phyloP scores from a whole-genome alignment of 306 rosid genomes.

The Quercus bicolor region DNA sequence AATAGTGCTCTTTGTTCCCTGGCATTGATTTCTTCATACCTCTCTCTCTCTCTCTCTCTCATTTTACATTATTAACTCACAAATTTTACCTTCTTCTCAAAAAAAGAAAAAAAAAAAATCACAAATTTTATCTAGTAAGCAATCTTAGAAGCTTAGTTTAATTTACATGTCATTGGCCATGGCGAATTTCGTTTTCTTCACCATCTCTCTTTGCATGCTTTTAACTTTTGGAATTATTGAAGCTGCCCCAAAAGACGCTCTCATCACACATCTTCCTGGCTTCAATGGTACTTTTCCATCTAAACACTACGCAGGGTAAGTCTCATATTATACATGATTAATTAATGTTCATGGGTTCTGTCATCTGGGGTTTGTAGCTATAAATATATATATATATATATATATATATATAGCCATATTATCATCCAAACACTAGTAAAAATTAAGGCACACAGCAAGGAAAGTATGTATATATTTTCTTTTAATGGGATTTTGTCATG shows the following conservation, averaged over 20 bases:
- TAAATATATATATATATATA: too few species aligned
- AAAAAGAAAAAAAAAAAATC: background rate
- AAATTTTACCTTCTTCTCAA: background rate
- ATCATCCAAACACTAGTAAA: background rate
- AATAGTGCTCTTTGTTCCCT: background rate
- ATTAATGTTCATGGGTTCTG: background rate
- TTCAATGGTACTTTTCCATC: slow-evolving; percentile 38
- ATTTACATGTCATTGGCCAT: background rate
- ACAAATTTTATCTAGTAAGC: background rate
- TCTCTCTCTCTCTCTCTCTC: background rate
- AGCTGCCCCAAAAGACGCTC: slow-evolving; percentile 29
- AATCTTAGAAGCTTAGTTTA: background rate
- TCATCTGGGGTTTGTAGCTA: background rate
- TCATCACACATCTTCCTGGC: slow-evolving; percentile 41
- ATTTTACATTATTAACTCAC: background rate
- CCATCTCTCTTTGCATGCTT: slow-evolving; percentile 1
- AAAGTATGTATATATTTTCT: too few species aligned
- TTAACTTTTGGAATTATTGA: background rate
- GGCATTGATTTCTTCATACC: slow-evolving; percentile 6
- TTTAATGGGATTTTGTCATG: background rate
- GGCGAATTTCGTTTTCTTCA: slow-evolving; percentile 7
- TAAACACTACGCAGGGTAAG: slow-evolving; percentile 42
- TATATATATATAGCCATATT: background rate
- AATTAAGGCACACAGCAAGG: too few species aligned
- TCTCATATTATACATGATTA: background rate